phyloP scores from a whole-genome alignment of 768 basidiomycete species.

The Serendipita sp. region DNA sequence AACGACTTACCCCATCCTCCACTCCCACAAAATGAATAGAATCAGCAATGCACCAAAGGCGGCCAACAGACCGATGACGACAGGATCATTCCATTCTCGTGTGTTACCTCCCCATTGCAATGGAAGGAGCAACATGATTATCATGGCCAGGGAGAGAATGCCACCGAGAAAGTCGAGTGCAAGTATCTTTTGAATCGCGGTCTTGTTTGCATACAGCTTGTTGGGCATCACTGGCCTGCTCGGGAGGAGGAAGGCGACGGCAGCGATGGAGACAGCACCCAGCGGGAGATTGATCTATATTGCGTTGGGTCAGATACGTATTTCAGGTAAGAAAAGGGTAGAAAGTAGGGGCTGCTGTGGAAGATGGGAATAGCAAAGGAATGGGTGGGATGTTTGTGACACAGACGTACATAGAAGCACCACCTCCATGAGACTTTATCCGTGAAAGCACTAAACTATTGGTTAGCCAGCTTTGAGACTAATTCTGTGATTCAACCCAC shows the following conservation, averaged over 20 bases:
- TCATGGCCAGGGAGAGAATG: slow-evolving; percentile 9
- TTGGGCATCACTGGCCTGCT: not conserved
- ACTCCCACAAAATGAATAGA: slow-evolving; percentile 16
- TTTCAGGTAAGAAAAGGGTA: not conserved
- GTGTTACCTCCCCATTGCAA: slow-evolving; percentile 34
- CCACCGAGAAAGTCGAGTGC: not conserved
- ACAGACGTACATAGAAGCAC: not conserved
- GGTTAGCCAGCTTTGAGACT: not conserved
- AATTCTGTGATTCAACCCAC: not conserved
- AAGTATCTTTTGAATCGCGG: not conserved
- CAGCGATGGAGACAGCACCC: not conserved
- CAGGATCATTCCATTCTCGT: slow-evolving; percentile 28
- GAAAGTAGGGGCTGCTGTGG: no score
- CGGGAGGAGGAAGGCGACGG: not conserved
- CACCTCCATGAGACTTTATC: slow-evolving; percentile 1
- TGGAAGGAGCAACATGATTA: slow-evolving; percentile 27
- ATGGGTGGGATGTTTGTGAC: no score
- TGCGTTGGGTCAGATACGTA: not conserved
- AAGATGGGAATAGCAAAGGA: no score
- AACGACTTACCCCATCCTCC: slow-evolving; percentile 17
- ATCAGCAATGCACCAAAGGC: not conserved
- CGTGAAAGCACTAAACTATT: not conserved
- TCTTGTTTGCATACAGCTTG: not conserved
- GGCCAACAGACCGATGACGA: slow-evolving; percentile 18
- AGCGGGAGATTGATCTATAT: not conserved